These are phyloP conservation scores for Saccharomyces hybrid DNA, from an alignment of 1,139 yeast genomes.

Conservation along the genomic window DNA sequence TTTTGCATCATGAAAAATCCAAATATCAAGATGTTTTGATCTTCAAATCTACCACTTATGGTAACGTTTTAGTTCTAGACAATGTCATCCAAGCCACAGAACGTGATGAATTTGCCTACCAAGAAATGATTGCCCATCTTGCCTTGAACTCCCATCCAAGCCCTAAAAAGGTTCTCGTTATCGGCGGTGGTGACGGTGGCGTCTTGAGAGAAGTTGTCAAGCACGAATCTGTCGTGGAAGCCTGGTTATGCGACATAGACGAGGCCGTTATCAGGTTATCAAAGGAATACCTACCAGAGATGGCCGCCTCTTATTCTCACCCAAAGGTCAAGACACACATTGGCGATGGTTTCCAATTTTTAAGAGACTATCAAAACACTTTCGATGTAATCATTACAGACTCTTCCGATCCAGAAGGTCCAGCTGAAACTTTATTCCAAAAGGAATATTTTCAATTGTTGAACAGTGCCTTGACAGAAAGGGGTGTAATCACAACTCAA, in stretches of 20 bases:
- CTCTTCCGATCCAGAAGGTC: constrained; percentile 96
- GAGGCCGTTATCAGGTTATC: constrained; percentile 80
- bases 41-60: constrained; percentile 80
- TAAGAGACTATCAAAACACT: constrained; percentile 59
- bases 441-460: constrained; percentile 77
- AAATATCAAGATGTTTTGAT: constrained; percentile 85
- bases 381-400: constrained; percentile 91
- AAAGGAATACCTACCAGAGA: constrained; percentile 74
- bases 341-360: constrained; percentile 89
- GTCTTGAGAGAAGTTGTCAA: constrained; percentile 87
- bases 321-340: constrained; percentile 78
- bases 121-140: constrained; percentile 90
- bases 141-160: constrained; percentile 85
- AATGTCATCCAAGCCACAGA: constrained; percentile 90
- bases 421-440: constrained; percentile 85
- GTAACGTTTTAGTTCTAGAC: constrained; percentile 85
- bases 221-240: constrained; percentile 75
- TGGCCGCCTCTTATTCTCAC: constrained; percentile 72
- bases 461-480: constrained; percentile 69
- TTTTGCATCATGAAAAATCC: constrained; percentile 73
- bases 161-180: constrained; percentile 82
- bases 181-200: constrained; percentile 98
- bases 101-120: constrained; percentile 90
- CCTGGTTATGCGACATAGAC: constrained; percentile 86
- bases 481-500: constrained; percentile 88